phyloP scores from a whole-genome alignment of 805 yeast genomes.

The Teunomyces funiuensis region DNA sequence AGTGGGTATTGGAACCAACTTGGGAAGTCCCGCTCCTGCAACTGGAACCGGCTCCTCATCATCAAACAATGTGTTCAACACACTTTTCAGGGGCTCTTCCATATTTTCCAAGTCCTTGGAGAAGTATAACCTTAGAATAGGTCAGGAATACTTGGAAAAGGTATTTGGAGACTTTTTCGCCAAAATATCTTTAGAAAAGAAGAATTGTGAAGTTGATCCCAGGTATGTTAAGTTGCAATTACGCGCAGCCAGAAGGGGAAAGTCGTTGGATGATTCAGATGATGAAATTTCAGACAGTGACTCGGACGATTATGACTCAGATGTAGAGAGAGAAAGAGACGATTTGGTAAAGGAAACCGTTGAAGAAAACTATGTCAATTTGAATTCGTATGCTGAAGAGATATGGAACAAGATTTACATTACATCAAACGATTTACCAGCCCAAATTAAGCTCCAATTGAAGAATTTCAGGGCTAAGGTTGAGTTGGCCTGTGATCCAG shows the following conservation, averaged over 20 bases:
- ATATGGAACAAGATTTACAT: constrained; percentile 66
- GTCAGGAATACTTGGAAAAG: constrained; percentile 73
- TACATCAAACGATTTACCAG: constrained; percentile 76
- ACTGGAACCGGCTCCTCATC: constrained; percentile 13
- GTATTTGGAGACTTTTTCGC: constrained; percentile 70
- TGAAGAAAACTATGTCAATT: constrained; percentile 46
- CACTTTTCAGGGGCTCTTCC: constrained; percentile 77
- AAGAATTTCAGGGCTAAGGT: constrained; percentile 61
- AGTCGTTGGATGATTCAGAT: constrained; percentile 18
- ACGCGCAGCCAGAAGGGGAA: constrained; percentile 21
- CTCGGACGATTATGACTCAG: constrained; percentile 28
- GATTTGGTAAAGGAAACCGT: constrained; percentile 32
- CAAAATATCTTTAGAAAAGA: constrained; percentile 47
- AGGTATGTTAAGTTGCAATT: constrained; percentile 45
- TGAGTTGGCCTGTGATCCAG: constrained; percentile 59
- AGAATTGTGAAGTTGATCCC: constrained; percentile 84
- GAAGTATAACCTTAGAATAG: constrained; percentile 69
- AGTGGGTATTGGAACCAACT: constrained; percentile 5
- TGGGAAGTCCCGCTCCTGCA: constrained; percentile 6
- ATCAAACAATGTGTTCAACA: constrained; percentile 36
- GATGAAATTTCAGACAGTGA: constrained; percentile 18
- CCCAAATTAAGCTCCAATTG: constrained; percentile 61
- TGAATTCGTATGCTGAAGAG: constrained; percentile 51
- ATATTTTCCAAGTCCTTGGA: constrained; percentile 81
- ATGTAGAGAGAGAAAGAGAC: constrained; percentile 36